phyloP scores from a whole-genome alignment of 495 filamentous ascomycete species.

The Hypoxylon subgilvum region DNA sequence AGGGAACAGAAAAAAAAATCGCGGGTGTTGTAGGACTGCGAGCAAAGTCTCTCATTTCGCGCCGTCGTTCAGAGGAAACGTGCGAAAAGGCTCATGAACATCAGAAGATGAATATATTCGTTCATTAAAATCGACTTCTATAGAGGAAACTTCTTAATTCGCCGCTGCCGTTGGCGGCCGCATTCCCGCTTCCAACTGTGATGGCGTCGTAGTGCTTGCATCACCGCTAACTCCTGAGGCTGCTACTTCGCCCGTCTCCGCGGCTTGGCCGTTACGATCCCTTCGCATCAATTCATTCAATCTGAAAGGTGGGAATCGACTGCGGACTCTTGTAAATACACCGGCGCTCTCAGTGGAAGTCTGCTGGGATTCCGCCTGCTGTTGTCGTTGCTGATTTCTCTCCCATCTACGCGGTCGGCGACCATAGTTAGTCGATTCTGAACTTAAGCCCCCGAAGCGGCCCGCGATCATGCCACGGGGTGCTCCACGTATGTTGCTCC shows the following conservation, averaged over 20 bases:
- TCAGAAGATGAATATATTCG: slow-evolving; percentile 37
- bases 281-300: slow-evolving; percentile 32
- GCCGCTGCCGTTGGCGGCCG: slow-evolving; percentile 35
- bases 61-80: slow-evolving; percentile 23
- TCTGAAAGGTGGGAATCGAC: slow-evolving; percentile 36
- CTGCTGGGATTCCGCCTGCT: slow-evolving; percentile 10
- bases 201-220: slow-evolving; percentile 42
- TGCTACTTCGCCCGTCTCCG: slow-evolving; percentile 12
- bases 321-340: slow-evolving; percentile 36
- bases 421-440: slow-evolving; percentile 25
- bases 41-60: slow-evolving; percentile 5
- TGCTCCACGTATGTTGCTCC: slow-evolving; percentile 40
- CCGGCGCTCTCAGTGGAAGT: slow-evolving; percentile 12
- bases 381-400: slow-evolving; percentile 23
- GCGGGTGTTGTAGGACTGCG: too few species aligned
- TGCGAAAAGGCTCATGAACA: slow-evolving; percentile 8
- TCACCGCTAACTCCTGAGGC: slow-evolving; percentile 28
- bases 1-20: not conserved
- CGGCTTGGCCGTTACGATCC: slow-evolving; percentile 33
- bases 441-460: slow-evolving; percentile 34
- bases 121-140: slow-evolving; percentile 33
- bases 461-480: slow-evolving; percentile 40
- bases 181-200: slow-evolving; percentile 48
- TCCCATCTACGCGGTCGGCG: slow-evolving; percentile 29
- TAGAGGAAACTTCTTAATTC: slow-evolving; percentile 33